phyloP scores from a whole-genome alignment of 441 rosid species.

The Erysimum cheiri region DNA sequence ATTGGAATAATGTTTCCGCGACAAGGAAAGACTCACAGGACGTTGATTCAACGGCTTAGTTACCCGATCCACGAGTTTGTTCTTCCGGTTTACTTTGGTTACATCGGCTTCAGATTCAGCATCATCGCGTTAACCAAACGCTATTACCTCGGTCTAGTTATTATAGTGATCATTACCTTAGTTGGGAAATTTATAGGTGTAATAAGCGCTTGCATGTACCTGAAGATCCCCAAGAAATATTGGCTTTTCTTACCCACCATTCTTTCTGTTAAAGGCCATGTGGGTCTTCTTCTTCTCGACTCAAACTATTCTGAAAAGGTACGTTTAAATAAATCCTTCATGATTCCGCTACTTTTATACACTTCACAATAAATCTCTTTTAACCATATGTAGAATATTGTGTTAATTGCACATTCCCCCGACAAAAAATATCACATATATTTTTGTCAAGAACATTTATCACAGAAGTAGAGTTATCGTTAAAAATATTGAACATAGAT shows the following conservation, averaged over 20 bases:
- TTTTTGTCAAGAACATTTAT: neutral
- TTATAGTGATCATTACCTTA: conserved; percentile 52
- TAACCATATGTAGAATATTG: neutral
- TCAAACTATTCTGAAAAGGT: conserved; percentile 34
- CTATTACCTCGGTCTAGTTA: conserved; percentile 39
- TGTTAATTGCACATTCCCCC: neutral
- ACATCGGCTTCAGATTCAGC: conserved; percentile 74
- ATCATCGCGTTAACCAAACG: conserved; percentile 31
- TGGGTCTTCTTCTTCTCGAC: conserved; percentile 62
- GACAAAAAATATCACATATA: neutral
- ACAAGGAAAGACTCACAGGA: conserved; percentile 79
- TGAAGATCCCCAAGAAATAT: conserved; percentile 59
- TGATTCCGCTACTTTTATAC: neutral
- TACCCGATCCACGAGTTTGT: conserved; percentile 75
- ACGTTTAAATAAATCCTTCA: neutral
- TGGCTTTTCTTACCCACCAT: conserved; percentile 60
- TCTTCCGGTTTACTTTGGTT: conserved; percentile 85
- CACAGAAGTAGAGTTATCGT: neutral
- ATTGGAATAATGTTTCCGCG: conserved; percentile 79
- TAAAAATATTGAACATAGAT: neutral
- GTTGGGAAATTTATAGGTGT: conserved; percentile 67
- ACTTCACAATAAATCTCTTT: neutral
- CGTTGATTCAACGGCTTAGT: conserved; percentile 63
- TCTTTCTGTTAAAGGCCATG: conserved; percentile 77
- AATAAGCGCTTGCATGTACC: conserved; percentile 56